These are phyloP conservation scores for Penicillium lagena DNA, from an alignment of 495 filamentous ascomycete species.

Conservation along the genomic window DNA sequence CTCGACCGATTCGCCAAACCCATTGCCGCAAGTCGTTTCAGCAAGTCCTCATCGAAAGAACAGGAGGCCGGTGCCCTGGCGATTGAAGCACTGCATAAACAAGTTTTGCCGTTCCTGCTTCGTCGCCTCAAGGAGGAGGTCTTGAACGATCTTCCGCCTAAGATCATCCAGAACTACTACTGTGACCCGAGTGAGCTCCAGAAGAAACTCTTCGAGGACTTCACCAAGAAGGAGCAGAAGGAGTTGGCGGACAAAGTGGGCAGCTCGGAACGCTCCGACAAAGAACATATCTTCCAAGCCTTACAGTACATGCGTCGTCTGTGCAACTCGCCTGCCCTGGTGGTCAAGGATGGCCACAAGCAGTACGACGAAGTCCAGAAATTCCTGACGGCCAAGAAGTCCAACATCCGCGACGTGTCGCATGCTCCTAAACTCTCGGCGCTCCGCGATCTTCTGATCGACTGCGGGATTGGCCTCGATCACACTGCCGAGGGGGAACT, in stretches of 20 bases:
- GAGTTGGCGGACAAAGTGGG: constrained; percentile 72
- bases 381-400: constrained; percentile 59
- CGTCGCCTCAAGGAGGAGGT: constrained; percentile 98
- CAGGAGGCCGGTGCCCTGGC: constrained; percentile 95
- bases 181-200: constrained; percentile 96
- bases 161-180: constrained; percentile 99
- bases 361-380: constrained; percentile 80
- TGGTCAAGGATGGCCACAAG: constrained; percentile 89
- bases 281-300: constrained; percentile 98
- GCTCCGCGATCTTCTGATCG: constrained; percentile 79
- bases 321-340: constrained; percentile 93
- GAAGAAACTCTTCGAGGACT: constrained; percentile 91
- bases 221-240: constrained; percentile 86
- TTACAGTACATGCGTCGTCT: constrained; percentile 99
- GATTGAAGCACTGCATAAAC: constrained; percentile 95
- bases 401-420: constrained; percentile 71
- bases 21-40: constrained; percentile 88
- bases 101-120: constrained; percentile 93
- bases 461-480: constrained; percentile 85
- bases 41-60: constrained; percentile 96
- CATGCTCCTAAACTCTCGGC: constrained; percentile 93
- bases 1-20: constrained; percentile 95
- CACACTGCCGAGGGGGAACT: constrained; percentile 48
- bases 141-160: constrained; percentile 89
- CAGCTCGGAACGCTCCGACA: constrained; percentile 76